Percentiles rank a stretch among this genome's conserved stretches.
These are phyloP conservation scores for Sonneratia caseolaris DNA, from an alignment of 345 rosid genomes.

Conservation along the genomic window DNA sequence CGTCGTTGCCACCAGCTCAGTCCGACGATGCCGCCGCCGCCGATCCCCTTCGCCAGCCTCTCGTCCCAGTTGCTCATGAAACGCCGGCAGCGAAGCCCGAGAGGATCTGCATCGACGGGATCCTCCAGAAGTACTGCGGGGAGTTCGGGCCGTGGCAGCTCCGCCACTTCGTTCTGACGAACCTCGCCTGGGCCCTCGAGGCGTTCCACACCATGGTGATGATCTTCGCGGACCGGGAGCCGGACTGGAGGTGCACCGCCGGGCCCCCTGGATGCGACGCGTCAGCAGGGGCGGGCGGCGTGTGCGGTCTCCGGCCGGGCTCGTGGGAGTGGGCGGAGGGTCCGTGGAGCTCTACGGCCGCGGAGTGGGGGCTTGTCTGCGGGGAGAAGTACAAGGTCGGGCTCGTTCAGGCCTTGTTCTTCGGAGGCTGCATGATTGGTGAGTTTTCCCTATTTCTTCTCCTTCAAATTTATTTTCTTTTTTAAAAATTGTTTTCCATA, in stretches of 20 bases:
- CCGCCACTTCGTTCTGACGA: conserved; percentile 68
- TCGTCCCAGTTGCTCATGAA: conserved; percentile 20
- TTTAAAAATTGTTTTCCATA: background rate
- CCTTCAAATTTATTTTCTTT: background rate
- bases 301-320: conserved; percentile 44
- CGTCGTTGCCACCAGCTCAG: too few relatives aligned
- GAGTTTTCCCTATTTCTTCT: conserved; percentile 9
- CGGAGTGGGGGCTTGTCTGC: conserved; percentile 79
- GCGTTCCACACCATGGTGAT: conserved; percentile 92
- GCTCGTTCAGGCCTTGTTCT: conserved; percentile 76
- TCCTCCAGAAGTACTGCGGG: conserved; percentile 70
- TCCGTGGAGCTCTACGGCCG: conserved; percentile 62
- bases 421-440: conserved; percentile 94
- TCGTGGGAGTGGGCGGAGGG: conserved; percentile 73
- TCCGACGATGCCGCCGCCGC: background rate
- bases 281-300: conserved; percentile 15
- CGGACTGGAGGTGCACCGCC: conserved; percentile 37
- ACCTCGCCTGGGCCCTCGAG: conserved; percentile 87
- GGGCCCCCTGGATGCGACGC: conserved; percentile 29
- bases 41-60: background rate
- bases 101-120: conserved; percentile 60
- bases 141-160: conserved; percentile 89
- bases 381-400: conserved; percentile 74
- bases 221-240: conserved; percentile 85
- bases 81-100: conserved; percentile 18